A percentile compares a stretch with the other conserved stretches of the same genome.
phyloP scores from a whole-genome alignment of 176 grass and related monocot species.

The Ensete glaucum region DNA sequence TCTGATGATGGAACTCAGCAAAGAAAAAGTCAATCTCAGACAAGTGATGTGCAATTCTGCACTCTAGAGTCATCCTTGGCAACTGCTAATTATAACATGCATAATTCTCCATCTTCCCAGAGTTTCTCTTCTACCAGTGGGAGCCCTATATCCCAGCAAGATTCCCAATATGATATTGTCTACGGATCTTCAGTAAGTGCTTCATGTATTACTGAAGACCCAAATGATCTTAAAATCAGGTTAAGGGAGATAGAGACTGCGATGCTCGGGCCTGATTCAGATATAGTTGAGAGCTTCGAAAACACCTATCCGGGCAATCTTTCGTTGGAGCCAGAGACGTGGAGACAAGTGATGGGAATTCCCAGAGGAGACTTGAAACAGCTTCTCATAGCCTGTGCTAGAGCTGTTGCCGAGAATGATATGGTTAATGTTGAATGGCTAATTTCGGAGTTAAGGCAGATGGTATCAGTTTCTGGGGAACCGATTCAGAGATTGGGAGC shows the following conservation, averaged over 20 bases:
- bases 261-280: slow-evolving; percentile 70
- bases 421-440: slow-evolving; percentile 28
- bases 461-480: slow-evolving; percentile 83
- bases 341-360: slow-evolving; percentile 40
- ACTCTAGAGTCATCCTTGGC: slow-evolving; percentile 67
- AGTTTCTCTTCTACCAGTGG: slow-evolving; percentile 30
- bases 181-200: slow-evolving; percentile 54
- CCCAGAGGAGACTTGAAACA: slow-evolving; percentile 59
- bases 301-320: slow-evolving; percentile 22
- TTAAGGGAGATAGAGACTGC: slow-evolving; percentile 64
- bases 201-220: slow-evolving; percentile 75
- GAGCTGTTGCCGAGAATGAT: slow-evolving; percentile 63
- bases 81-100: slow-evolving; percentile 36
- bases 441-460: slow-evolving; percentile 58
- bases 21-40: slow-evolving; percentile 9
- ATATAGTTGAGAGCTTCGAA: slow-evolving; percentile 28
- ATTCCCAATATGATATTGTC: slow-evolving; percentile 46
- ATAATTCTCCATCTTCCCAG: slow-evolving; percentile 52
- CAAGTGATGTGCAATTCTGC: slow-evolving; percentile 23
- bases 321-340: slow-evolving; percentile 34
- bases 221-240: slow-evolving; percentile 57
- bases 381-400: slow-evolving; percentile 61
- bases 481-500: slow-evolving; percentile 69
- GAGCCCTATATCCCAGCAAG: slow-evolving; percentile 56
- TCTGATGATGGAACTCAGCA: slow-evolving; percentile 26